These are phyloP conservation scores for Apophysomyces variabilis DNA, from an alignment of 371 early-diverging fungal species.

Conservation along the genomic window DNA sequence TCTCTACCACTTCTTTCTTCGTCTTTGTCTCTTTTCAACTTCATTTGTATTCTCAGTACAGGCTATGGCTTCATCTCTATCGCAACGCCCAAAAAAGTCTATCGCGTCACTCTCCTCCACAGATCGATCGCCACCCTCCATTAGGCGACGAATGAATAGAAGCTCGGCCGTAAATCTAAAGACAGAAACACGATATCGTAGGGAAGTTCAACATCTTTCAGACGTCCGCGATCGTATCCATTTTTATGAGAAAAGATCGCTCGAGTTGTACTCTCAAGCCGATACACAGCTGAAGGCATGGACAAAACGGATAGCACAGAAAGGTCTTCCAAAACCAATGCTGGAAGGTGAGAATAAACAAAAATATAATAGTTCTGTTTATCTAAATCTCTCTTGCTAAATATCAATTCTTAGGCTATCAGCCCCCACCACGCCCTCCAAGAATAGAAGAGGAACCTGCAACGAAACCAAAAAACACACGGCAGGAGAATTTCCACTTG, in stretches of 20 bases:
- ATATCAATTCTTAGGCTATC: conserved; percentile 2
- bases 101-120: conserved; percentile 11
- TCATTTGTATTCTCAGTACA: neutral
- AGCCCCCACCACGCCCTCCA: conserved; percentile 19
- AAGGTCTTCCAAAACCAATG: conserved; percentile 23
- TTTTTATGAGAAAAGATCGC: conserved; percentile 16
- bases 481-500: neutral
- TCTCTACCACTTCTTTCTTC: neutral
- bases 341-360: conserved; percentile 16
- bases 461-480: neutral
- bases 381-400: no score
- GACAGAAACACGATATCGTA: conserved; percentile 5
- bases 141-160: conserved; percentile 4
- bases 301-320: conserved; percentile 15
- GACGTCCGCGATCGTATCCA: conserved; percentile 9
- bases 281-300: conserved; percentile 21
- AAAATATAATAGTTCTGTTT: no score
- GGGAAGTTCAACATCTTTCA: neutral
- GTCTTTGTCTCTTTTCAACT: neutral
- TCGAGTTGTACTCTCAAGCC: conserved; percentile 11
- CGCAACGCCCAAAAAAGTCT: neutral
- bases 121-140: conserved; percentile 10
- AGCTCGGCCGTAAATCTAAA: conserved; percentile 1
- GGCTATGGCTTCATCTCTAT: neutral
- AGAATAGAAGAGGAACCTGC: neutral